phyloP scores from a whole-genome alignment of 192 early-diverging fungal species.

The Entophlyctis helioformis region DNA sequence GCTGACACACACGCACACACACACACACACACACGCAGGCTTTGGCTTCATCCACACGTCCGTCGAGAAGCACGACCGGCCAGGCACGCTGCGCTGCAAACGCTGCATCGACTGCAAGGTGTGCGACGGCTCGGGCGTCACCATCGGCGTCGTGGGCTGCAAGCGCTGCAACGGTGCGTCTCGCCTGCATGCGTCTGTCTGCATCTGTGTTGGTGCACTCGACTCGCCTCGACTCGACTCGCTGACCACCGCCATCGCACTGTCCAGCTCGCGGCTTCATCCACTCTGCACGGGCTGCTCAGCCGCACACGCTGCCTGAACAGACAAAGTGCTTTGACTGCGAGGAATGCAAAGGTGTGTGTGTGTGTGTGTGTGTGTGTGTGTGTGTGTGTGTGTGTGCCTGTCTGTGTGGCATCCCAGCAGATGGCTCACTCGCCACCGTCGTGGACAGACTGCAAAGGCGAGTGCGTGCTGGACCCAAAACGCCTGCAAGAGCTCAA shows the following conservation, averaged over 20 bases:
- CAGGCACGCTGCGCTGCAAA: constrained; percentile 3
- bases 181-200: not conserved
- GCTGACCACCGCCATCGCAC: too few species aligned
- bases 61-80: constrained; percentile 5
- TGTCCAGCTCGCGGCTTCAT: constrained; percentile 9
- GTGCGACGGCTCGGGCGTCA: constrained; percentile 7
- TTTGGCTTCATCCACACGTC: constrained; percentile 1
- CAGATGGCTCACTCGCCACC: not conserved
- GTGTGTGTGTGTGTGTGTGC: too few species aligned
- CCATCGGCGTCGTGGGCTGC: constrained; percentile 1
- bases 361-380: too few species aligned
- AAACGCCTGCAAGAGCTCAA: not conserved
- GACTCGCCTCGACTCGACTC: too few species aligned
- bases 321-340: constrained; percentile 9
- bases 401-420: too few species aligned
- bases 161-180: constrained; percentile 1
- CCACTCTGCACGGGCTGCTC: not conserved
- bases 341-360: constrained; percentile 8
- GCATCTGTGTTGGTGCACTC: too few species aligned
- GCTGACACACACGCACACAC: too few species aligned
- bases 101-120: constrained; percentile 5
- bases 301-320: not conserved
- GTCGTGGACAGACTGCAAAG: constrained; percentile 1
- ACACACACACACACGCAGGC: not conserved
- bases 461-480: constrained; percentile 1